phyloP scores from a whole-genome alignment of 306 rosid genomes.

The Calophaca sinica region DNA sequence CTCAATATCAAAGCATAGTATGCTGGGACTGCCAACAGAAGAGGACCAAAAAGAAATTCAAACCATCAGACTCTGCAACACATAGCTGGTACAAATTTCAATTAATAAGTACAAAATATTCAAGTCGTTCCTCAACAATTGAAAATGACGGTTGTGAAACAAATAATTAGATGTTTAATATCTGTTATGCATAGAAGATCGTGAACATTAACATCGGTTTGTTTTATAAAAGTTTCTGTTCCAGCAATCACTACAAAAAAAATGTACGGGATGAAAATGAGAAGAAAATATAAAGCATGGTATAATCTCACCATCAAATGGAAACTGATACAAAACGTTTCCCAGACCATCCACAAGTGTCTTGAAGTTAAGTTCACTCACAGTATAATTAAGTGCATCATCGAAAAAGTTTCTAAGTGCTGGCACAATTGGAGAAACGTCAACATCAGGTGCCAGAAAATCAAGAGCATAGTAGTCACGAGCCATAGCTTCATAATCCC shows the following conservation, averaged over 20 bases:
- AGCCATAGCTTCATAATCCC: constrained; percentile 97
- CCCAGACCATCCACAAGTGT: constrained; percentile 93
- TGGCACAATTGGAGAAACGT: constrained; percentile 89
- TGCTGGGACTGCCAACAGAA: constrained; percentile 77
- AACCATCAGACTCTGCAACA: constrained; percentile 45
- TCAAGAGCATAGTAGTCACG: constrained; percentile 90
- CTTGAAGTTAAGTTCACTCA: constrained; percentile 96
- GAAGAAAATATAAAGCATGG: constrained; percentile 28
- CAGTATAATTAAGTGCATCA: constrained; percentile 84
- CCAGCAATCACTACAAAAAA: background rate
- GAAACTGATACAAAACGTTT: constrained; percentile 85
- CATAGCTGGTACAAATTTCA: background rate
- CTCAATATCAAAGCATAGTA: constrained; percentile 92
- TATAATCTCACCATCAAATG: constrained; percentile 79
- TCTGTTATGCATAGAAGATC: background rate
- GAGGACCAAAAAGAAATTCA: constrained; percentile 32
- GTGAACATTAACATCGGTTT: background rate
- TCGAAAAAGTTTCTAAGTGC: constrained; percentile 89
- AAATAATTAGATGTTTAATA: constrained; percentile 7
- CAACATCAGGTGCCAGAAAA: constrained; percentile 81
- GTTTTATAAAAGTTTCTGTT: background rate
- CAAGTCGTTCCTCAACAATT: constrained; percentile 30
- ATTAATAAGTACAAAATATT: constrained; percentile 14
- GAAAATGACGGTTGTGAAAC: constrained; percentile 11
- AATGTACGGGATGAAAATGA: background rate